Percentiles rank a stretch among this genome's conserved stretches.
phyloP scores from a whole-genome alignment of 2,329 filamentous ascomycete genomes.

The Cordyceps fumosorosea region DNA sequence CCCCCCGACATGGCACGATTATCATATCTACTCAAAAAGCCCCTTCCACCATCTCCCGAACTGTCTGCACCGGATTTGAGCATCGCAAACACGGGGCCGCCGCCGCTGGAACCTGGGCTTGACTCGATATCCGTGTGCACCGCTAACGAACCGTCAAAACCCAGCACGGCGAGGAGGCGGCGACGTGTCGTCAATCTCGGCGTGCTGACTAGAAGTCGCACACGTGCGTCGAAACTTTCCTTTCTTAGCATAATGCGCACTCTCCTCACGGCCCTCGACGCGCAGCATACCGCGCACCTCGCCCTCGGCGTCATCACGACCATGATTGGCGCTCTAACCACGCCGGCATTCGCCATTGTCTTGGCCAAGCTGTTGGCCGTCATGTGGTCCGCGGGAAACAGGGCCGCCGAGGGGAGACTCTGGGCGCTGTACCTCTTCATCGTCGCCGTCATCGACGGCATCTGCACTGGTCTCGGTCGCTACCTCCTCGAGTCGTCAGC shows the following conservation, averaged over 20 bases:
- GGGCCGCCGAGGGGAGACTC: constrained; percentile 43
- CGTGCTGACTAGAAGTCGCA: not conserved
- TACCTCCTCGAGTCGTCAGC: constrained; percentile 66
- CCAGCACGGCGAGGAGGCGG: not conserved
- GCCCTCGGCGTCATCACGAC: constrained; percentile 50
- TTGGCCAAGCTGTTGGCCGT: constrained; percentile 66
- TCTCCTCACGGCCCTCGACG: constrained; percentile 53
- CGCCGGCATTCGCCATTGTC: constrained; percentile 69
- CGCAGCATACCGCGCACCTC: constrained; percentile 50
- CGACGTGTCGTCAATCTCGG: not conserved
- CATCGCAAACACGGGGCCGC: not conserved
- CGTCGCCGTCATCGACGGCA: constrained; percentile 60
- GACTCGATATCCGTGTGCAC: not conserved
- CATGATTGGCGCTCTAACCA: constrained; percentile 57
- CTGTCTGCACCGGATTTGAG: not conserved
- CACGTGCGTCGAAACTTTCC: not conserved
- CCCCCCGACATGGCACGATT: not conserved
- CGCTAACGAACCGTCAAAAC: not conserved
- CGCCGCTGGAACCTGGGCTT: not conserved
- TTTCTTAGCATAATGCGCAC: not conserved
- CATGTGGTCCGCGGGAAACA: constrained; percentile 52
- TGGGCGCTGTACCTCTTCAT: constrained; percentile 67
- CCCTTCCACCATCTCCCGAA: not conserved
- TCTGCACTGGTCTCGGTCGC: constrained; percentile 58
- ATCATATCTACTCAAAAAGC: not conserved